phyloP scores from a whole-genome alignment of 352 stramenopile genomes.

The Pythium plurisporium region DNA sequence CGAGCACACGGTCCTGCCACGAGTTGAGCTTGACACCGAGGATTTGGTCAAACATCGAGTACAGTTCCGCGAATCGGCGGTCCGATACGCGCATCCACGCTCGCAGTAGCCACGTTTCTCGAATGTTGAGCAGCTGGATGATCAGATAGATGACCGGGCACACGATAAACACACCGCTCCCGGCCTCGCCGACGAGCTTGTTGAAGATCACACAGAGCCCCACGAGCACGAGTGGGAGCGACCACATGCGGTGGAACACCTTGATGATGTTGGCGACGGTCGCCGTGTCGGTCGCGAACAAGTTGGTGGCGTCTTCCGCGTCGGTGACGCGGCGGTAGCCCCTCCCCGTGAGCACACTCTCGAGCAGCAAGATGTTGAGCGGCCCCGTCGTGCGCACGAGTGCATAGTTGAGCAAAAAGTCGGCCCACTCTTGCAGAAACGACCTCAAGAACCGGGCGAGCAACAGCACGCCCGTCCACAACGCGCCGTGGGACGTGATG shows the following conservation, averaged over 20 bases:
- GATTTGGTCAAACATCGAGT: slow-evolving; percentile 23
- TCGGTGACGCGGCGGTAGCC: background rate
- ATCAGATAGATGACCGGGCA: slow-evolving; percentile 39
- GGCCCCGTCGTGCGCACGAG: slow-evolving; percentile 17
- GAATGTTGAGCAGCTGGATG: slow-evolving; percentile 42
- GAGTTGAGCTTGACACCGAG: slow-evolving; percentile 42
- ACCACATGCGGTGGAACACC: slow-evolving; percentile 31
- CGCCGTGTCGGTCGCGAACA: slow-evolving; percentile 31
- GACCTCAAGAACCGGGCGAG: slow-evolving; percentile 29
- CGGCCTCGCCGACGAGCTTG: slow-evolving; percentile 14
- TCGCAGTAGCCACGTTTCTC: slow-evolving; percentile 16
- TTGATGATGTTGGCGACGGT: slow-evolving; percentile 22
- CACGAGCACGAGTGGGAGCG: slow-evolving; percentile 30
- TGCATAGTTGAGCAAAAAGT: slow-evolving; percentile 29
- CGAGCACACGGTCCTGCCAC: slow-evolving; percentile 52
- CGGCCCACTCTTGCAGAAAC: slow-evolving; percentile 27
- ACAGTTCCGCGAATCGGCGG: slow-evolving; percentile 15
- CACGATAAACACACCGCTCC: slow-evolving; percentile 34
- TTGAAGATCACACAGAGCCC: slow-evolving; percentile 27
- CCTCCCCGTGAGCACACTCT: slow-evolving; percentile 23
- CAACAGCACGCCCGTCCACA: slow-evolving; percentile 30
- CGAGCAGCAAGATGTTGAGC: slow-evolving; percentile 30
- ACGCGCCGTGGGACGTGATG: slow-evolving; percentile 24
- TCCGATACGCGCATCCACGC: slow-evolving; percentile 22
- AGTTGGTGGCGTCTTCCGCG: slow-evolving; percentile 20